Conservation (phyloP, 2,329 filamentous ascomycete species). For the Alternaria brassicicola region DNA sequence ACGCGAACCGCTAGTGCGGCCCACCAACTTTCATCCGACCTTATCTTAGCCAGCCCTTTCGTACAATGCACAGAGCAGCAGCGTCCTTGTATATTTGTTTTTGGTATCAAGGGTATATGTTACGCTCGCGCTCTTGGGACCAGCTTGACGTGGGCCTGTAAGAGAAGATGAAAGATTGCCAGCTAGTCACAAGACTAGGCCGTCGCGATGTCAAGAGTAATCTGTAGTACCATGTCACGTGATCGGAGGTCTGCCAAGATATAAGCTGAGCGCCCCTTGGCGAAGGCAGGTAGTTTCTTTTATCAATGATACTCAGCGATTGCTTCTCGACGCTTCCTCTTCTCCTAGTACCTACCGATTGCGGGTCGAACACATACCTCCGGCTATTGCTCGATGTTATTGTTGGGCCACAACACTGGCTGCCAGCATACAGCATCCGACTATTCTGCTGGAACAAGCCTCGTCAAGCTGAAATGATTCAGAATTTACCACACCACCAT, state of each 20-base stretch:
- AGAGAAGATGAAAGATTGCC: background rate
- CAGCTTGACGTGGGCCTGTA: background rate
- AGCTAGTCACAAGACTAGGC: background rate
- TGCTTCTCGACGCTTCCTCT: too few relatives aligned
- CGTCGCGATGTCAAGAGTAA: background rate
- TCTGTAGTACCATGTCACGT: too few relatives aligned
- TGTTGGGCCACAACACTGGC: too few relatives aligned
- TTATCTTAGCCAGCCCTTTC: constrained; percentile 1
- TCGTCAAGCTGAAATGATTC: background rate
- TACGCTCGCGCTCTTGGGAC: background rate
- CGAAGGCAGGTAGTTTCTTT: too few relatives aligned
- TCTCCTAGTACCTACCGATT: too few relatives aligned
- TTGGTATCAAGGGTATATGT: background rate
- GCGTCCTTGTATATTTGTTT: background rate
- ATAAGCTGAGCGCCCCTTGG: too few relatives aligned
- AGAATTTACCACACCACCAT: background rate
- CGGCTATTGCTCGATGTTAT: too few relatives aligned
- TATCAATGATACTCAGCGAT: too few relatives aligned
- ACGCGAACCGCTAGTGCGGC: background rate
- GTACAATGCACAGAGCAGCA: background rate
- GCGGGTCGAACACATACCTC: too few relatives aligned
- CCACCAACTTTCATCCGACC: constrained; percentile 4
- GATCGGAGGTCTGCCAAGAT: too few relatives aligned
- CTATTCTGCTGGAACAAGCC: background rate
- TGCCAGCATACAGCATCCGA: background rate